Conservation (phyloP, 2,329 filamentous ascomycete species). For the Fusarium sp. region DNA sequence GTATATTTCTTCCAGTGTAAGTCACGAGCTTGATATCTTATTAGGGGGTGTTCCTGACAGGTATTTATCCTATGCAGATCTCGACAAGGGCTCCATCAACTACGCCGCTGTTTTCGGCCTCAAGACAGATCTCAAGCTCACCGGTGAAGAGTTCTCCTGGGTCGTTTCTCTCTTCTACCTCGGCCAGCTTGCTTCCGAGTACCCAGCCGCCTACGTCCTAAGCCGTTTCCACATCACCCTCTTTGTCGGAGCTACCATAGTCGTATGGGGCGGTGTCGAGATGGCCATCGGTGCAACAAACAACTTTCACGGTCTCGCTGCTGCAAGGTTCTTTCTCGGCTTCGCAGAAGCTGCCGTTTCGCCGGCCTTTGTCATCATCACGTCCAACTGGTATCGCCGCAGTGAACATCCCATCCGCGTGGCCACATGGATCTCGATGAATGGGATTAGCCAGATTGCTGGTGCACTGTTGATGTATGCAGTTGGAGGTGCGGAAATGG, state of each 20-base stretch:
- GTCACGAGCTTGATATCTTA: background rate
- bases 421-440: slow-evolving; percentile 52
- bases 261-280: slow-evolving; percentile 50
- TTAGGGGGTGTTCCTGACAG: too few relatives aligned
- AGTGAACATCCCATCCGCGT: slow-evolving; percentile 51
- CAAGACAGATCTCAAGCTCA: slow-evolving; percentile 26
- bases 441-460: slow-evolving; percentile 49
- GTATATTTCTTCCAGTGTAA: slow-evolving; percentile 42
- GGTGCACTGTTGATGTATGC: slow-evolving; percentile 51
- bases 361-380: slow-evolving; percentile 53
- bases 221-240: slow-evolving; percentile 36
- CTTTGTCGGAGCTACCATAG: slow-evolving; percentile 39
- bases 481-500: slow-evolving; percentile 37
- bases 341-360: slow-evolving; percentile 51
- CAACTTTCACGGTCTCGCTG: slow-evolving; percentile 45
- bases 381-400: slow-evolving; percentile 51
- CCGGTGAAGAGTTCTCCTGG: slow-evolving; percentile 27
- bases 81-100: slow-evolving; percentile 41
- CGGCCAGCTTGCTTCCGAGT: slow-evolving; percentile 36
- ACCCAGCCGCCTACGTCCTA: slow-evolving; percentile 35
- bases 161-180: slow-evolving; percentile 40
- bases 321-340: slow-evolving; percentile 50
- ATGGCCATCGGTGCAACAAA: slow-evolving; percentile 43
- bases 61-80: slow-evolving; percentile 13
- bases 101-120: slow-evolving; percentile 39